Percentiles rank a stretch among this genome's conserved stretches.
Evolutionary conservation across 1,284 basidiomycete genomes (phyloP).

Genomic region (Anthracocystis walkeri): DNA sequence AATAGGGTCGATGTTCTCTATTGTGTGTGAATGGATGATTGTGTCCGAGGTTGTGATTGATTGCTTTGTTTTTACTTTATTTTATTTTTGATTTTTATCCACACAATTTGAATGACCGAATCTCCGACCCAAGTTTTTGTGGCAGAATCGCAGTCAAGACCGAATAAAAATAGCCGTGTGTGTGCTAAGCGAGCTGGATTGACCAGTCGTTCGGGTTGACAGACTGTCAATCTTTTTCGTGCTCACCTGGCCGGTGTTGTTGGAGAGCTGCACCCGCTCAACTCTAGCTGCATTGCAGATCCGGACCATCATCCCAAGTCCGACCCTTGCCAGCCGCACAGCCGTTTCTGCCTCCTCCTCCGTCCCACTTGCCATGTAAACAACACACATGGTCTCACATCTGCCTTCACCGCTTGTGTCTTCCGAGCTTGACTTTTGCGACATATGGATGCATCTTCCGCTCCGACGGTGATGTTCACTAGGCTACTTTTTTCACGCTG

Average conservation of each 20-base stretch:
- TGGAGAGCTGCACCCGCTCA: constrained; percentile 14
- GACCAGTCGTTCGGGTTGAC: constrained; percentile 26
- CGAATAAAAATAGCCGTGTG: too few species aligned
- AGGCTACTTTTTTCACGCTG: constrained; percentile 1
- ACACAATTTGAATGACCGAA: too few species aligned
- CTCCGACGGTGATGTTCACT: constrained; percentile 4
- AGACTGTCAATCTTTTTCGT: constrained; percentile 38
- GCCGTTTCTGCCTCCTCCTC: not conserved
- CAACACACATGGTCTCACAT: not conserved
- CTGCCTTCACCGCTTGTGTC: not conserved
- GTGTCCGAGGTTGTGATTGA: too few species aligned
- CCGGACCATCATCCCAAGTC: constrained; percentile 14
- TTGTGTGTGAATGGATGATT: too few species aligned
- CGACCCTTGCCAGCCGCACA: constrained; percentile 11
- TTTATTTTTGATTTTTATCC: too few species aligned
- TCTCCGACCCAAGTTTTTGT: too few species aligned
- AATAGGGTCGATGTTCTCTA: too few species aligned
- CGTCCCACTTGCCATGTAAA: not conserved
- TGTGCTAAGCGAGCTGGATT: not conserved
- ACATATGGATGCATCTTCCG: not conserved
- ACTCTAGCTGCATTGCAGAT: constrained; percentile 45
- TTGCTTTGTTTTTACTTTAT: too few species aligned
- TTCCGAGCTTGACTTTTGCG: not conserved
- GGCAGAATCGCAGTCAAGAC: not conserved
- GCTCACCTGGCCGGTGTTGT: constrained; percentile 11